phyloP scores from a whole-genome alignment of 768 basidiomycete species.

The Phlebiopsis gigantea region DNA sequence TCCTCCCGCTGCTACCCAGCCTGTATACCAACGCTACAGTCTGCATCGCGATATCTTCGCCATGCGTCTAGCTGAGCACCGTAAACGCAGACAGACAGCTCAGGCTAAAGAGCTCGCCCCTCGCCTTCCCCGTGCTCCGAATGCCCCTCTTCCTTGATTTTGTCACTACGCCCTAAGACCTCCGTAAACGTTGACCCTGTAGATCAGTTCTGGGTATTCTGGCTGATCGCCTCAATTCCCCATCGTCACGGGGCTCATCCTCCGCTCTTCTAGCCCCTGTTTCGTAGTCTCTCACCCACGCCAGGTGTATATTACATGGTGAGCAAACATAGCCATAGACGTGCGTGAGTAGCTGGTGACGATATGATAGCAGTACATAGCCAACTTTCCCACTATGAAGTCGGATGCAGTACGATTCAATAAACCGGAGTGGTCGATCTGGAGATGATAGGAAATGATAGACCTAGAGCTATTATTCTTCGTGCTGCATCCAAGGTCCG shows the following conservation, averaged over 20 bases:
- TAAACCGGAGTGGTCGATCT: no score
- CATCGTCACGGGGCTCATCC: not conserved
- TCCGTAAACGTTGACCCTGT: not conserved
- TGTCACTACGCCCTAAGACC: no score
- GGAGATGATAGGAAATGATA: no score
- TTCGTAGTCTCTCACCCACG: not conserved
- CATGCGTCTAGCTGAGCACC: constrained; percentile 75
- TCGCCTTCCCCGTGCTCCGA: constrained; percentile 61
- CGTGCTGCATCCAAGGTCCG: no score
- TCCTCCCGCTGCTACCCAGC: constrained; percentile 24
- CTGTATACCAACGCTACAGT: constrained; percentile 61
- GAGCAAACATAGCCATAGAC: not conserved
- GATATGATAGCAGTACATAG: not conserved
- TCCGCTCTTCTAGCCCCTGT: not conserved
- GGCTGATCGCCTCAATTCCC: no score
- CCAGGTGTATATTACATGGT: not conserved
- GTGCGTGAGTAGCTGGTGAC: not conserved
- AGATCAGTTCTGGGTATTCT: not conserved
- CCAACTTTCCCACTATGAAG: not conserved
- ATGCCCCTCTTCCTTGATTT: constrained; percentile 14
- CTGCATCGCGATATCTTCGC: constrained; percentile 82
- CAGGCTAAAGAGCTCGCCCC: constrained; percentile 70
- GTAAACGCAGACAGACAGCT: constrained; percentile 57
- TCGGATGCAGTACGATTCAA: no score
- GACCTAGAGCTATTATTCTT: no score